Evolutionary conservation across 202 grass and related monocot species (phyloP).

Genomic region (Panicum hallii): DNA sequence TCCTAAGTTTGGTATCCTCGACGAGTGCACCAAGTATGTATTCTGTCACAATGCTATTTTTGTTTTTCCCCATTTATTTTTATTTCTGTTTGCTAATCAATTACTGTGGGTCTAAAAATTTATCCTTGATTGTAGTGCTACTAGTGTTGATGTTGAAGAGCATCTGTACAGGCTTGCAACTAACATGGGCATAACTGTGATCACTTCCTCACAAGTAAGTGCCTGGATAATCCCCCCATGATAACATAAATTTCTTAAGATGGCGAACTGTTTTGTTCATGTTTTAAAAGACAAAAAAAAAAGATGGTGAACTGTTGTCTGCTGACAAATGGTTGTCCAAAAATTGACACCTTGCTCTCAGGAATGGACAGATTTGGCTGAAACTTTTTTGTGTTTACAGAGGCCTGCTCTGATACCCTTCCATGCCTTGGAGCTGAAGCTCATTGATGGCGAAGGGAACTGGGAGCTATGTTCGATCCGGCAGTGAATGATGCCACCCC

Average conservation of each 20-base stretch:
- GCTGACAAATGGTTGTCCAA: neutral
- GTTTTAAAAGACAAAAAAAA: neutral
- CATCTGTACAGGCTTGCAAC: conserved; percentile 92
- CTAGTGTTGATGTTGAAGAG: conserved; percentile 98
- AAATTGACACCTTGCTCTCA: neutral
- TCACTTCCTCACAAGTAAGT: conserved; percentile 92
- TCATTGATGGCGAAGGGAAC: conserved; percentile 94
- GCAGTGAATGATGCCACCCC: conserved; percentile 45
- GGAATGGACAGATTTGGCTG: neutral
- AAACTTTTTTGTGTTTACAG: conserved; percentile 49
- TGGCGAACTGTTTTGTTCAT: neutral
- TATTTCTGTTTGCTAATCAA: neutral
- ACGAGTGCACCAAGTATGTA: conserved; percentile 91
- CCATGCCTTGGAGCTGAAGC: conserved; percentile 94
- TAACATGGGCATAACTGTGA: conserved; percentile 91
- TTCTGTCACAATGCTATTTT: conserved; percentile 5
- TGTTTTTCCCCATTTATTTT: conserved; percentile 7
- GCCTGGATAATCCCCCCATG: neutral
- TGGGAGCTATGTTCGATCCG: conserved; percentile 84
- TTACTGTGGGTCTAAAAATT: conserved; percentile 41
- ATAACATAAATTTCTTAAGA: neutral
- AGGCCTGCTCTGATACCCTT: conserved; percentile 90
- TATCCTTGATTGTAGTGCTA: conserved; percentile 66
- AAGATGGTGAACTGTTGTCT: neutral
- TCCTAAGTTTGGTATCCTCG: conserved; percentile 91